Evolutionary conservation across 495 filamentous ascomycete genomes (phyloP).

Genomic region (Aspergillus avenaceus): DNA sequence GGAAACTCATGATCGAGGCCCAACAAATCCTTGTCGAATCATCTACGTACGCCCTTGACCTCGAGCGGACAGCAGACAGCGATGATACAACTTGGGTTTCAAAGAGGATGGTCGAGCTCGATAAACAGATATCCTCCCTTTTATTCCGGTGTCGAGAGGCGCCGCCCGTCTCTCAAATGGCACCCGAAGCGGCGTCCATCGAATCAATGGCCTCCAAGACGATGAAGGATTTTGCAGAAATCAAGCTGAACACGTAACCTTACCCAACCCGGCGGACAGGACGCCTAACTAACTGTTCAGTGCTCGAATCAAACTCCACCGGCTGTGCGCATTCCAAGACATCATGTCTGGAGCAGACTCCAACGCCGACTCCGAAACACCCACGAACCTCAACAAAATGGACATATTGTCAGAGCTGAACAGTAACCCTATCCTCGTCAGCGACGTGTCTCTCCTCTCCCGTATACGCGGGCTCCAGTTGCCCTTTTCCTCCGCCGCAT

Average conservation of each 20-base stretch:
- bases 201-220: conserved; percentile 33
- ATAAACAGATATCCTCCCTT: conserved; percentile 19
- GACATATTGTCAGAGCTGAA: neutral
- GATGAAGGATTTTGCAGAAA: conserved; percentile 40
- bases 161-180: conserved; percentile 1
- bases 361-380: neutral
- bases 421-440: neutral
- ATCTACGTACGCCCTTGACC: conserved; percentile 42
- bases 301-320: conserved; percentile 47
- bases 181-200: neutral
- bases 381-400: neutral
- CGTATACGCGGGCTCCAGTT: conserved; percentile 12
- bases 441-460: neutral
- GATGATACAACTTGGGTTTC: conserved; percentile 25
- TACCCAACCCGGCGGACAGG: neutral
- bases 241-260: conserved; percentile 44
- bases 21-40: conserved; percentile 43
- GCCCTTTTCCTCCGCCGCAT: conserved; percentile 37
- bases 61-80: conserved; percentile 16
- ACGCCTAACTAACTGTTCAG: conserved; percentile 16
- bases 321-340: conserved; percentile 47
- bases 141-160: conserved; percentile 9
- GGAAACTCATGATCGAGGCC: conserved; percentile 40
- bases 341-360: conserved; percentile 7
- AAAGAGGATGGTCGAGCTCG: conserved; percentile 38